Conservation (phyloP, 2,329 filamentous ascomycete species). For the Nakataea oryzae region DNA sequence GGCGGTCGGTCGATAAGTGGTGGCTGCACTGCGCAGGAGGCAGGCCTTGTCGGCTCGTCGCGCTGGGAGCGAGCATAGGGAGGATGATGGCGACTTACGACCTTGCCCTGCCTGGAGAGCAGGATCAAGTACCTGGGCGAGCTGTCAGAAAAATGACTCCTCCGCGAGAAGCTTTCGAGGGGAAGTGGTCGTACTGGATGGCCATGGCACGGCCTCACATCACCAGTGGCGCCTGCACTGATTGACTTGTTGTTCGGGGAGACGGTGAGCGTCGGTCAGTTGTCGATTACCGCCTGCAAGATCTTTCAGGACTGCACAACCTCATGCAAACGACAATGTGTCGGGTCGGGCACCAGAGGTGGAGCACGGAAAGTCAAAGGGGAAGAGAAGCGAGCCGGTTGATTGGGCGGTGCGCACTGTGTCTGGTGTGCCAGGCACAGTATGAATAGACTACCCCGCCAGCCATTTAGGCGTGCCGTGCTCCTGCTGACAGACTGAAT, state of each 20-base stretch:
- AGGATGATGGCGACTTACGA: slow-evolving; percentile 52
- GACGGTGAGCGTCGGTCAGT: background rate
- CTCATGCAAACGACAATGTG: background rate
- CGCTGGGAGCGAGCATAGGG: slow-evolving; percentile 25
- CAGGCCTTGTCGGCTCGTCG: background rate
- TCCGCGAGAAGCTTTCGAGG: background rate
- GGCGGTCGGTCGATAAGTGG: background rate
- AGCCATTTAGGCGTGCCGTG: too few species aligned
- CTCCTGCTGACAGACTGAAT: too few species aligned
- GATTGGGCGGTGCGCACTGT: background rate
- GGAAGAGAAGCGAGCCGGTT: background rate
- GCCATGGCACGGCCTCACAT: slow-evolving; percentile 27
- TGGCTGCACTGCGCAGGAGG: background rate
- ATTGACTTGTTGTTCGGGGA: background rate
- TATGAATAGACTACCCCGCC: too few species aligned
- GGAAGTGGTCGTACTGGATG: slow-evolving; percentile 32
- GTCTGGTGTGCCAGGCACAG: background rate
- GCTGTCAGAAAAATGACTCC: background rate
- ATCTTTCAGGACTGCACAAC: background rate
- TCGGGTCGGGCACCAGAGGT: background rate
- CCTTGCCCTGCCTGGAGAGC: slow-evolving; percentile 96
- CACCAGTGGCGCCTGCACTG: background rate
- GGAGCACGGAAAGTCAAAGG: background rate
- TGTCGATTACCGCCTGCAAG: background rate
- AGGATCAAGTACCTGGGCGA: slow-evolving; percentile 83